Evolutionary conservation across 495 filamentous ascomycete species (phyloP).

Genomic region (Copromyces sp.): DNA sequence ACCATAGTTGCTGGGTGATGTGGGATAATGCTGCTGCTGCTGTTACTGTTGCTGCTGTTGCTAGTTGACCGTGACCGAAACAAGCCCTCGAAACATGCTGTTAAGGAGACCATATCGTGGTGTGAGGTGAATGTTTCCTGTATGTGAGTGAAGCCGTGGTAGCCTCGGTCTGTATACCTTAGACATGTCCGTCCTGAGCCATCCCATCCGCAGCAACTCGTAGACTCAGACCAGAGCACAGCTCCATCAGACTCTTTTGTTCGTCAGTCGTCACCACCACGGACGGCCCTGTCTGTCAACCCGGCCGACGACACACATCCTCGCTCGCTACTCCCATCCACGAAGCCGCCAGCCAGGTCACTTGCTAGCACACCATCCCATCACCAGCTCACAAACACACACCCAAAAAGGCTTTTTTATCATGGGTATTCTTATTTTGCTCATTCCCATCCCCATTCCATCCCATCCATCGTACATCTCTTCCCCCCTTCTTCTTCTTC

Average conservation of each 20-base stretch:
- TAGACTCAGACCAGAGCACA: neutral
- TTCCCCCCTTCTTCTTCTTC: neutral
- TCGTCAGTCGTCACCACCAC: neutral
- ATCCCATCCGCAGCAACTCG: neutral
- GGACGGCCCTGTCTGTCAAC: too few relatives aligned
- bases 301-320: neutral
- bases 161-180: too few relatives aligned
- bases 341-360: neutral
- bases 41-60: neutral
- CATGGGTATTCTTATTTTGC: too few relatives aligned
- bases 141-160: neutral
- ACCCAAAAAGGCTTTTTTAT: too few relatives aligned
- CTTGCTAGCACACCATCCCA: too few relatives aligned
- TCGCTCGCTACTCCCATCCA: too few relatives aligned
- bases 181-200: neutral
- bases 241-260: neutral
- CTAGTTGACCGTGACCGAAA: neutral
- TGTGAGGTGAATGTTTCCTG: neutral
- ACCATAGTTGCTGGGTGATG: neutral
- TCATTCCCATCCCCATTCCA: too few relatives aligned
- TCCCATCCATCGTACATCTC: too few relatives aligned
- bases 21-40: neutral
- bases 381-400: too few relatives aligned
- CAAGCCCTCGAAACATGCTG: neutral
- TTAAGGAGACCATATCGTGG: neutral